Base-by-base conservation (phyloP, 192 early-diverging fungal genomes). In the Lobulomyces angularis region DNA sequence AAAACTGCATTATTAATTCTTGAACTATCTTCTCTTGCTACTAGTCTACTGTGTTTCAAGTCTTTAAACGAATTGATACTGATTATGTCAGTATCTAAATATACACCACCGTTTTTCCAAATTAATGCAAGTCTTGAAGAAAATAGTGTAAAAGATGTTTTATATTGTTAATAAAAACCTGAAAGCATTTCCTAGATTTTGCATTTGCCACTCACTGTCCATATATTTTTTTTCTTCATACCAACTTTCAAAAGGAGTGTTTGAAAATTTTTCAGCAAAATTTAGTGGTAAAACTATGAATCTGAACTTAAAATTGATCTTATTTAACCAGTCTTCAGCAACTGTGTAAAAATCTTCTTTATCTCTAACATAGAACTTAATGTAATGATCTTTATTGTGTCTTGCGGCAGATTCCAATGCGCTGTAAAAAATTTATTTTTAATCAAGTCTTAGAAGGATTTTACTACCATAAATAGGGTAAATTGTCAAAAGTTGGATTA, bases 11-110 rank as follows among this genome's bases (percentile, higher is more conserved):
- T 61, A 30, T 61, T 61, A 28, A 56, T 20, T 12, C 33, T 17
- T 12, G 23, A 27, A 2, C 28, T 12, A 18, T 52, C 37, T 30
- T 61, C 53, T 28, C 37, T 11, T 8, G 46, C 53, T 29, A 56
- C 35, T 0, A 30, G 27, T 12, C 59, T 14, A 11, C 53, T 50
- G n/a, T n/a, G n/a, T n/a, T n/a, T n/a, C 25, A 56, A 31, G 8
- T n/a, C 37, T 19, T 30, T 34, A 14, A 61, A 27, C n/a, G 59
- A 46, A 30, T 56, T 61, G 20, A 56, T n/a, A 8, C 29, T 35
- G 43, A 61, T 50, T 29, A 61, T 56, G 44, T 61, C 59, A 29
- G 56, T 17, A 35, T 61, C 59, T 11, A 61, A 9, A 41, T 61
- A 61, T 11, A 56, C 50, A 6, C 59, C 59, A 3, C 59, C 59